Conservation (phyloP, 225 moss, liverwort and hornwort species). For the Pseudisothecium myosuroides region DNA sequence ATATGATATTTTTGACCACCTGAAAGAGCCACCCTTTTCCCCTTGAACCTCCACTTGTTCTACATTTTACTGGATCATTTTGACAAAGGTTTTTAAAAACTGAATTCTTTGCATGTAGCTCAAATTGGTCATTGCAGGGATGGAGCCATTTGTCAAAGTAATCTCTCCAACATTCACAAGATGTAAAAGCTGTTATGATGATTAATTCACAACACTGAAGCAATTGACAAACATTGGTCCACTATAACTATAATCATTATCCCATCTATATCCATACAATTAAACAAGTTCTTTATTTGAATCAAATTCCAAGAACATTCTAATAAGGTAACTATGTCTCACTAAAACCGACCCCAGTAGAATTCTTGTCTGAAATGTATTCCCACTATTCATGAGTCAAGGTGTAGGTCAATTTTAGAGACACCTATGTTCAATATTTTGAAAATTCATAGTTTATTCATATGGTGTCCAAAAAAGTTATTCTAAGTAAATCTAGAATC, state of each 20-base stretch:
- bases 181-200: neutral
- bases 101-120: neutral
- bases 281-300: neutral
- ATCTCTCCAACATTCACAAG: neutral
- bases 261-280: neutral
- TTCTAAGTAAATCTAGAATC: neutral
- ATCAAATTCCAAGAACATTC: neutral
- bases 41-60: no score
- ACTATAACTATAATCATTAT: neutral
- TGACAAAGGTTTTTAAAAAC: no score
- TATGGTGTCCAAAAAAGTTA: fast-evolving
- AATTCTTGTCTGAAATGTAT: neutral
- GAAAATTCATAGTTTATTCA: neutral
- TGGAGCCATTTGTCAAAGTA: neutral
- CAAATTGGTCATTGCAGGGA: neutral
- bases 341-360: neutral
- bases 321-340: no score
- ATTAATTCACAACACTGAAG: neutral
- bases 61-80: neutral
- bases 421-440: no score
- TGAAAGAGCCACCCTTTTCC: neutral
- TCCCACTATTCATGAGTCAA: neutral
- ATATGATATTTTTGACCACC: neutral
- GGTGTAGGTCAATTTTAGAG: neutral
- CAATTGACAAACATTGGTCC: neutral